Evolutionary conservation across 1,284 basidiomycete species (phyloP).

Genomic region (Grifola frondosa): DNA sequence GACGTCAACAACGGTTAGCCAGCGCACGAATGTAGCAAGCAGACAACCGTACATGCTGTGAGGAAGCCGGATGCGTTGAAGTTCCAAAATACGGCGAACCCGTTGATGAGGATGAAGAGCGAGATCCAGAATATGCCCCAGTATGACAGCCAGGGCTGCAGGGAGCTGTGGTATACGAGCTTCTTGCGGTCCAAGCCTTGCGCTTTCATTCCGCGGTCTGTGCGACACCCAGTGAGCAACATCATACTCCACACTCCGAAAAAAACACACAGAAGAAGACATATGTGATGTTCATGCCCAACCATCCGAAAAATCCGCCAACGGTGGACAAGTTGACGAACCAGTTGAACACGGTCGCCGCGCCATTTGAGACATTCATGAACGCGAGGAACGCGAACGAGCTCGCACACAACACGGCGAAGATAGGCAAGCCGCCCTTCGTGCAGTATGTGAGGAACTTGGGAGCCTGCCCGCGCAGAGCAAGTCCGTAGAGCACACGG

Average conservation of each 20-base stretch:
- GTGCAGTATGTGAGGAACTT: slow-evolving; percentile 65
- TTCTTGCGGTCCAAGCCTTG: slow-evolving; percentile 57
- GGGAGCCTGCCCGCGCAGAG: slow-evolving; percentile 76
- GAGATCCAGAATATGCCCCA: slow-evolving; percentile 41
- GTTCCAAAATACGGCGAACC: slow-evolving; percentile 37
- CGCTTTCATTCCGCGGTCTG: slow-evolving; percentile 52
- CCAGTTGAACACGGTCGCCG: slow-evolving; percentile 47
- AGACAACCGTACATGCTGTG: slow-evolving; percentile 51
- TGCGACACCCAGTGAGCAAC: slow-evolving; percentile 13
- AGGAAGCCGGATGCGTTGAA: slow-evolving; percentile 62
- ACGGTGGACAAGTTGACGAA: slow-evolving; percentile 58
- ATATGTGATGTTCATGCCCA: slow-evolving; percentile 71
- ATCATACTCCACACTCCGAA: not conserved
- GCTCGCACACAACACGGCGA: slow-evolving; percentile 45
- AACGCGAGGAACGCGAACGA: slow-evolving; percentile 51
- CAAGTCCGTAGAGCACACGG: slow-evolving; percentile 81
- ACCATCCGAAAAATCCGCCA: slow-evolving; percentile 68
- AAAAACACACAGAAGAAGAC: slow-evolving; percentile 60
- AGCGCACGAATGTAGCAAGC: not conserved
- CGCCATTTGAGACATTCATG: slow-evolving; percentile 42
- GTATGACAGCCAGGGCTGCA: slow-evolving; percentile 40
- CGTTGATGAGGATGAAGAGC: slow-evolving; percentile 43
- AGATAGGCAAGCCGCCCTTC: slow-evolving; percentile 70
- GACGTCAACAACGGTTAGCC: no score
- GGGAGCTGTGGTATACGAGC: slow-evolving; percentile 51